A percentile compares a stretch with the other conserved stretches of the same genome.
phyloP scores from a whole-genome alignment of 2,329 filamentous ascomycete genomes.

The Aureobasidium lini region DNA sequence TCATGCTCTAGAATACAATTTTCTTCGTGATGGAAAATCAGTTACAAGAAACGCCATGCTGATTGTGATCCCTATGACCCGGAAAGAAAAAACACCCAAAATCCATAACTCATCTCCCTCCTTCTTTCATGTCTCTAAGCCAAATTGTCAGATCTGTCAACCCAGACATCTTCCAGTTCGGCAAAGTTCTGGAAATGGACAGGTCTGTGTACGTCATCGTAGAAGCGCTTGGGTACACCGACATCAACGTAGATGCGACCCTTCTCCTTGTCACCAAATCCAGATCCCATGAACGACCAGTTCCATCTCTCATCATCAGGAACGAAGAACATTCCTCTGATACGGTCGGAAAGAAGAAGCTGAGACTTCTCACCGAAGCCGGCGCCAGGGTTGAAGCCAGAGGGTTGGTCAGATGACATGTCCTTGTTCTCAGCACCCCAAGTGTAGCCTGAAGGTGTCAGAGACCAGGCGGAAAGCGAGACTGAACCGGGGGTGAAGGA shows the following conservation, averaged over 20 bases:
- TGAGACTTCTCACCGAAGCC: slow-evolving; percentile 94
- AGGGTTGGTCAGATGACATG: slow-evolving; percentile 81
- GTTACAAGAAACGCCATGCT: slow-evolving; percentile 8
- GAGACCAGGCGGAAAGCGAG: slow-evolving; percentile 84
- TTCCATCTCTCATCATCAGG: slow-evolving; percentile 91
- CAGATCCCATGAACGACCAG: slow-evolving; percentile 94
- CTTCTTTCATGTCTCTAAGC: slow-evolving; percentile 45
- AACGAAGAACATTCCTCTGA: slow-evolving; percentile 91
- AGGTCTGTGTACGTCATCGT: slow-evolving; percentile 84
- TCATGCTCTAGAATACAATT: not conserved
- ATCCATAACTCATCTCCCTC: not conserved
- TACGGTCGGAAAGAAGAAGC: slow-evolving; percentile 83
- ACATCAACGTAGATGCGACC: slow-evolving; percentile 77
- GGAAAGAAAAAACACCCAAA: not conserved
- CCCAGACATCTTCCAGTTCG: slow-evolving; percentile 93
- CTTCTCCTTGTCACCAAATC: slow-evolving; percentile 84
- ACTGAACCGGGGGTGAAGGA: slow-evolving; percentile 96
- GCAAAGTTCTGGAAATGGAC: slow-evolving; percentile 97
- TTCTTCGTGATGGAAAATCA: not conserved
- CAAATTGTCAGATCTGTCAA: slow-evolving; percentile 88
- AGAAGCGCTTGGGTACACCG: slow-evolving; percentile 81
- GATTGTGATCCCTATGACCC: not conserved
- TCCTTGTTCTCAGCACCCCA: slow-evolving; percentile 98
- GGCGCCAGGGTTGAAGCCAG: slow-evolving; percentile 69
- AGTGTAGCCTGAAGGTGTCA: slow-evolving; percentile 87